Evolutionary conservation across 2,329 filamentous ascomycete genomes (phyloP).

Genomic region (Paracamarosporium sp.): DNA sequence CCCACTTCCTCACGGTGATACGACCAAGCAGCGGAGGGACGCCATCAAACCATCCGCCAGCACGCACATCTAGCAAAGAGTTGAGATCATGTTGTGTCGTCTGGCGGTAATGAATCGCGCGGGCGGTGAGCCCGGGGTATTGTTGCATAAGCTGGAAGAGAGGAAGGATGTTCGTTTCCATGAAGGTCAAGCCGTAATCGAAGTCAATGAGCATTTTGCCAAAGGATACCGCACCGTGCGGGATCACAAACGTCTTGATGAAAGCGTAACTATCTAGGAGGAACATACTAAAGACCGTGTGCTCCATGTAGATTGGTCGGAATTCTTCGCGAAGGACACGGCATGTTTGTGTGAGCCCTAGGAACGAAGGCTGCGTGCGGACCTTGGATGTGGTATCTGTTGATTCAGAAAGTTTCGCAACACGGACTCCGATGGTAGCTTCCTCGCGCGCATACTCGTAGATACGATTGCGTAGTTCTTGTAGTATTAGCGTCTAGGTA

Average conservation of each 20-base stretch:
- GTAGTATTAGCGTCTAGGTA: background rate
- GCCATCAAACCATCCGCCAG: background rate
- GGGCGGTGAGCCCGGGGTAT: background rate
- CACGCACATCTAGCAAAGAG: background rate
- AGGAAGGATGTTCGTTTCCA: background rate
- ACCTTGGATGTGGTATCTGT: background rate
- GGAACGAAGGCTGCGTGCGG: background rate
- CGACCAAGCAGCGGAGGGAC: background rate
- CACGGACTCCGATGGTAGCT: background rate
- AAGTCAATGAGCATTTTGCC: background rate
- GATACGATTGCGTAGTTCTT: conserved; percentile 1
- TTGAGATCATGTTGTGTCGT: background rate
- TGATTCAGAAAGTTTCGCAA: background rate
- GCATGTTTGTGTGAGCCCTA: background rate
- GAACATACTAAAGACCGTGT: background rate
- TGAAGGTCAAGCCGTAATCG: background rate
- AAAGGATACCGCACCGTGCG: background rate
- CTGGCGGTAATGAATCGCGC: background rate
- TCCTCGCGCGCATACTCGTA: background rate
- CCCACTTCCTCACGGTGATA: background rate
- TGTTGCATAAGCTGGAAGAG: background rate
- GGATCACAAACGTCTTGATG: background rate
- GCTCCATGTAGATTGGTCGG: background rate
- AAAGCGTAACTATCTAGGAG: background rate
- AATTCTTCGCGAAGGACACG: background rate